Base-by-base conservation (phyloP, 192 early-diverging fungal genomes). In the Allomyces macrogynus region DNA sequence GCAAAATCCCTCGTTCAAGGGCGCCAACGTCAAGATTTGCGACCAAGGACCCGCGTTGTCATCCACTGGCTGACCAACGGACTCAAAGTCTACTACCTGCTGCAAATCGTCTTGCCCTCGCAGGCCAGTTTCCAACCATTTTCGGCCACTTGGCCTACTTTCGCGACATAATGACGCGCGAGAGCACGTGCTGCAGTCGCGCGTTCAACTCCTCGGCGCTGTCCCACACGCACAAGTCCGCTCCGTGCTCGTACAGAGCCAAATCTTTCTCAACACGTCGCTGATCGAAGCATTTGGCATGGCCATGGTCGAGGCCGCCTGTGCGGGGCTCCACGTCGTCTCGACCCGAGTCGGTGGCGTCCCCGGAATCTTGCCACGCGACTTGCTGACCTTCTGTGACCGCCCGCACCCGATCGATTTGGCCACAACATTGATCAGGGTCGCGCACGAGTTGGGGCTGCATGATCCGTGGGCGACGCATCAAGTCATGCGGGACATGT, bases 231-330 rank as follows among this genome's bases (percentile, higher is more conserved):
- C 85, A 27, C 76, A 93, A 69, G 87, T 99, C 7, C 78, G 89
- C 14, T 81, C 87, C 67, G 91, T 96, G 24, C 77, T 99, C 22
- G 83, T 89, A 12, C 84, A 91, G 63, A 93, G 95, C 14, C 84
- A 95, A 64, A 93, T 99, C 16, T 99, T 94, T 69, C 73, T 99
- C 25, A 99, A 99, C 69, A 96, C 95, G 25, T 92, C 90, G 54
- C 77, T 97, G 72, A 99, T 93, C 1, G 95, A 99, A 69, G 95
- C 95, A 7, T 99, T 99, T 69, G 95, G 95, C 70, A 99, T 95
- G 61, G 92, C 90, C 7, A 97, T 99, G 64, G 93, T 99, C 20
- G 95, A 99, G 76, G 95, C 95, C 7, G 95, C 93, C 7, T 88
- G 87, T 60, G 92, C 90, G 32, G 95, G 93, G 11, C 76, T 96